Base-by-base conservation (phyloP, 192 early-diverging fungal species). In the Coemansia sp. region DNA sequence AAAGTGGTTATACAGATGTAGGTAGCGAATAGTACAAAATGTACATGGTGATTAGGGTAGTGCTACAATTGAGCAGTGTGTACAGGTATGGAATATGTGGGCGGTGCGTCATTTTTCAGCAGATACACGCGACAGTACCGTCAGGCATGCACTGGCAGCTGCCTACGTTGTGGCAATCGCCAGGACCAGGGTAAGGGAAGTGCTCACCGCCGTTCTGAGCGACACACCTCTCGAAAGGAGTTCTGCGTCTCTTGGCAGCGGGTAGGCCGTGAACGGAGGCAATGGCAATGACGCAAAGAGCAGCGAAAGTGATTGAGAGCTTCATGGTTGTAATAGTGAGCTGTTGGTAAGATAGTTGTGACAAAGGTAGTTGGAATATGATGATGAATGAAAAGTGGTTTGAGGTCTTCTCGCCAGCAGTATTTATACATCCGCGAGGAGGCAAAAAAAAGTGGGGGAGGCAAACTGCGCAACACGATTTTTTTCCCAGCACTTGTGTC, bases 101-200 rank as follows among this genome's bases (percentile, higher is more conserved):
- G 12, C 27, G 27, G 20, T 20, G 20, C 51, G 4, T 20, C 22
- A 16, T 44, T 15, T 18, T 60, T 68, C 65, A 85, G 75, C 82
- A 85, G 18, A 85, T 54, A 47, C 82, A 85, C 11, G 63, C 78
- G 47, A 85, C 57, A 15, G 40, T 63, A 1, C 82, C 82, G 18
- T 80, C 68, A 5, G 40, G 38, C 61, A 71, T 20, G 67, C 82
- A 85, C 44, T 68, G 42, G 72, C 82, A 85, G 11, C 41, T 51
- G 2, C 82, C 82, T 11, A 80, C 4, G 5, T 40, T 44, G 36
- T 77, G 71, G 72, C 82, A 85, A 12, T 85, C 78, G 61, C 78
- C 78, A 1, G 74, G 63, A 5, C 78, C 78, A 1, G 73, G 74
- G n/a, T 80, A 79, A 13, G 78, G 78, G 67, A 77, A 85, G 16